Evolutionary conservation across 2,329 filamentous ascomycete species (phyloP), one percentile per base, ranked within the genome.

Genomic region (Epicoccum nigrum): DNA sequence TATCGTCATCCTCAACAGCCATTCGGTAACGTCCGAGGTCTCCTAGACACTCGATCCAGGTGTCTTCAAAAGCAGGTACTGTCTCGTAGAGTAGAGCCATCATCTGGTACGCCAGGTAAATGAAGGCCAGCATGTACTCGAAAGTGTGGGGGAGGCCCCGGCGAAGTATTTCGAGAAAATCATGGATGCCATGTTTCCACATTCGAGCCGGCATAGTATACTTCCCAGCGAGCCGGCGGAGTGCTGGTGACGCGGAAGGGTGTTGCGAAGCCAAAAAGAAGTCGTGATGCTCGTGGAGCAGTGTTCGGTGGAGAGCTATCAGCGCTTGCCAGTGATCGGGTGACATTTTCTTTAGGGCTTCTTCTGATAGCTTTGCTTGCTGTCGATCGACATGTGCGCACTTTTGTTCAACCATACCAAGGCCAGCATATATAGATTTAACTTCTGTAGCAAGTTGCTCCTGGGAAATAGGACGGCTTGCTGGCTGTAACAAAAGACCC

Each of bases 131-230:
- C 92, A 97, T 97, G 47, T 95, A 89, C 41, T 97, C 92, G 0
- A 92, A 75, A 1, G 89, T 92, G 0, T 80, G 81, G 0, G 92
- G 93, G 0, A 96, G 76, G 2, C 86, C 83, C 58, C 90, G 85
- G 0, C 71, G 67, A 4, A 75, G 62, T 0, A 95, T 70, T 59
- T 96, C 90, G 0, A 96, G 78, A 50, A 94, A 94, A 0, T 85
- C 86, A 66, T 95, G 91, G 3, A 97, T 97, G 0, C 90, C 93
- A 62, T 96, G 90, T 0, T 90, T 82, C 94, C 94, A 97, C 89
- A 97, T 94, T 0, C 93, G 79, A 0, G 90, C 91, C 0, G 93
- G 92, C 90, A 97, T 97, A 0, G 86, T 86, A 61, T 96, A 96
- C 55, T 94, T 94, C 0, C 82, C 81, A 0, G 92, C 87, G 0